A percentile compares a stretch with the other conserved stretches of the same genome.
Conservation (phyloP, 768 basidiomycete species). For the Rhodosporidiobolus odoratus region DNA sequence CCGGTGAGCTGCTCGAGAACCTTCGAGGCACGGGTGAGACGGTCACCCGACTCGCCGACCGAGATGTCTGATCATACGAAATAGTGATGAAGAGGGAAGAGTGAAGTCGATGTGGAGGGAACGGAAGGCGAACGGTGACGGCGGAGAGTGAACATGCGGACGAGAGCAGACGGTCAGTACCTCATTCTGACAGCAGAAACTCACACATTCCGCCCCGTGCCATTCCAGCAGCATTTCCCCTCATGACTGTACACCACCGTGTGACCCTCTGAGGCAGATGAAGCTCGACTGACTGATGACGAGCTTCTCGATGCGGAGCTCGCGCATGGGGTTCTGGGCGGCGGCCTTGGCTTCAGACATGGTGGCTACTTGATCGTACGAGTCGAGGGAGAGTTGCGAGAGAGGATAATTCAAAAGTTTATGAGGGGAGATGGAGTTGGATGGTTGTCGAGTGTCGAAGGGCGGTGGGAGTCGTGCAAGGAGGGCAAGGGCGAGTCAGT, state of each 20-base stretch:
- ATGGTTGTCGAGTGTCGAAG: no score
- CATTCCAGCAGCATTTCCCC: background rate
- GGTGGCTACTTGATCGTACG: constrained; percentile 23
- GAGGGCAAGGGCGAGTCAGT: background rate
- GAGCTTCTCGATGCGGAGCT: constrained; percentile 95
- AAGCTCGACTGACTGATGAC: constrained; percentile 79
- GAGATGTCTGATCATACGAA: constrained; percentile 72
- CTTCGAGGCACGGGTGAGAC: constrained; percentile 97
- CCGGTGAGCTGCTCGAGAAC: constrained; percentile 98
- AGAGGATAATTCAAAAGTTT: background rate
- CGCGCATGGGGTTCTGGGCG: constrained; percentile 57
- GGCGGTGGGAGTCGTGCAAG: background rate
- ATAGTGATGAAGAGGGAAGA: background rate
- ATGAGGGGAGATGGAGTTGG: background rate
- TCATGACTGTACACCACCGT: background rate
- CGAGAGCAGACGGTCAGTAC: constrained; percentile 11
- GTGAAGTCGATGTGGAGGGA: constrained; percentile 3
- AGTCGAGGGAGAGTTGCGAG: background rate
- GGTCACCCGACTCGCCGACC: constrained; percentile 98
- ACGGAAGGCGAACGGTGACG: background rate
- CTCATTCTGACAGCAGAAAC: background rate
- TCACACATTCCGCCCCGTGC: background rate
- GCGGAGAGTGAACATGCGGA: no score
- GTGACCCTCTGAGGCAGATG: no score
- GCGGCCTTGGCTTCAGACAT: constrained; percentile 79